Evolutionary conservation across 2,329 filamentous ascomycete species (phyloP).

Genomic region (Graphiopsis chlorocephala): DNA sequence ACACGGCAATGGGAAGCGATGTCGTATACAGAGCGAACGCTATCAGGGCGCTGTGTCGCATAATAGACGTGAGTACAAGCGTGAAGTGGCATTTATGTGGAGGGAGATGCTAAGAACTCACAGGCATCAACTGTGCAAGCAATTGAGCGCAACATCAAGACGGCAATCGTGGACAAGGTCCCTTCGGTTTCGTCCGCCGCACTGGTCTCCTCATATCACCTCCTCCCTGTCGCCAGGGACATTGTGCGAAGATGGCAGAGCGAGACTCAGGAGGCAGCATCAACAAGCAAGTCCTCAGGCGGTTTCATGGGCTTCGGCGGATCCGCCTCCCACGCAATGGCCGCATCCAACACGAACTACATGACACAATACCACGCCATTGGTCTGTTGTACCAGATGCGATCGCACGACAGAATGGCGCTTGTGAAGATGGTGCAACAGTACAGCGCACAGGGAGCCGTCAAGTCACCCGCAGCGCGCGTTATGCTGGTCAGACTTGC

Average conservation of each 20-base stretch:
- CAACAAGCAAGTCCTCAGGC: conserved; percentile 80
- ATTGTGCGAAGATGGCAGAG: conserved; percentile 97
- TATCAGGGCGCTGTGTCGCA: conserved; percentile 89
- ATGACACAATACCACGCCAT: conserved; percentile 99
- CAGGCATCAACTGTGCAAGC: conserved; percentile 93
- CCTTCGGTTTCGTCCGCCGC: conserved; percentile 95
- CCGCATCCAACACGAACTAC: conserved; percentile 77
- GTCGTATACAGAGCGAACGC: conserved; percentile 93
- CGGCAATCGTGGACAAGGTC: conserved; percentile 98
- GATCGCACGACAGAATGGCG: conserved; percentile 95
- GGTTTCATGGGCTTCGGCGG: conserved; percentile 93
- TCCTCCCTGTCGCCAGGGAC: conserved; percentile 91
- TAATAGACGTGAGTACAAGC: conserved; percentile 74
- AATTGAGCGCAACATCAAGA: conserved; percentile 98
- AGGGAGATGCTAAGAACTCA: conserved; percentile 17
- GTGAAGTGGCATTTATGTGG: neutral
- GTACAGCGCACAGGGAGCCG: conserved; percentile 83
- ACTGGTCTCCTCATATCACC: conserved; percentile 93
- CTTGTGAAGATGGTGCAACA: conserved; percentile 99
- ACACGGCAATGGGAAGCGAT: conserved; percentile 92
- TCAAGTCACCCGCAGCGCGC: conserved; percentile 91
- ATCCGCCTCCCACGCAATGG: conserved; percentile 69
- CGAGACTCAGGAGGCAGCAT: conserved; percentile 95
- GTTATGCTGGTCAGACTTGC: conserved; percentile 91
- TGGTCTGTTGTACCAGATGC: conserved; percentile 95